phyloP scores from a whole-genome alignment of 1,139 yeast species.

The Torulaspora globosa region DNA sequence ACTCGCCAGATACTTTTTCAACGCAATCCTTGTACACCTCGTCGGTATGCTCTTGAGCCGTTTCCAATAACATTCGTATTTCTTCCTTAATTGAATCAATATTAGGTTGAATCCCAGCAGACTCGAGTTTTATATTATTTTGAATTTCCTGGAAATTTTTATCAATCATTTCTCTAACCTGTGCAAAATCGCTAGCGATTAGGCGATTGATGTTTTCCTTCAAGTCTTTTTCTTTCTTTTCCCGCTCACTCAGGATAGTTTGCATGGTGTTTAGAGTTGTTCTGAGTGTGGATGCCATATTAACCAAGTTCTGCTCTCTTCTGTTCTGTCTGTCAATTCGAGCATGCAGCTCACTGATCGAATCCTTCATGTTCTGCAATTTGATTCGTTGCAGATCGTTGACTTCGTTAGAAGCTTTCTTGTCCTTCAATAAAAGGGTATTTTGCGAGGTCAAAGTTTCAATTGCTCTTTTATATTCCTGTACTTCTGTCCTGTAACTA shows the following conservation, averaged over 20 bases:
- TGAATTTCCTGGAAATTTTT: constrained; percentile 25
- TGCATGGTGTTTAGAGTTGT: constrained; percentile 35
- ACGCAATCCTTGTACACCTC: constrained; percentile 28
- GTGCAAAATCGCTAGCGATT: constrained; percentile 26
- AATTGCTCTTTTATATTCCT: constrained; percentile 41
- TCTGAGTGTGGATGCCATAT: constrained; percentile 36
- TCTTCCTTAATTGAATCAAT: constrained; percentile 26
- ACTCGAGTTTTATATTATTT: constrained; percentile 16
- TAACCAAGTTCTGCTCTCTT: constrained; percentile 37
- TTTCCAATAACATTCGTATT: constrained; percentile 19
- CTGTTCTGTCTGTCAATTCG: constrained; percentile 38
- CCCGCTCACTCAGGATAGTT: constrained; percentile 32
- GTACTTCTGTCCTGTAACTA: constrained; percentile 44
- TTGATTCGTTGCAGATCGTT: constrained; percentile 34
- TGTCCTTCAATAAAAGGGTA: constrained; percentile 25
- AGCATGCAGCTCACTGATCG: constrained; percentile 36
- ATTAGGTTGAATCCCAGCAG: constrained; percentile 20
- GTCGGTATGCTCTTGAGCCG: constrained; percentile 22
- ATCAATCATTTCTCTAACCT: constrained; percentile 22
- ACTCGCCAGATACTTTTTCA: constrained; percentile 23
- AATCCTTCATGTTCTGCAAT: constrained; percentile 32
- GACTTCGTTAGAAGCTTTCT: constrained; percentile 33
- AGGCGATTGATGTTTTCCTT: constrained; percentile 30
- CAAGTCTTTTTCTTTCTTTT: constrained; percentile 33
- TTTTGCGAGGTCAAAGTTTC: constrained; percentile 40